Evolutionary conservation across 2,329 filamentous ascomycete genomes (phyloP), one percentile per base, ranked within the genome.

Genomic region (Alternaria sp.): DNA sequence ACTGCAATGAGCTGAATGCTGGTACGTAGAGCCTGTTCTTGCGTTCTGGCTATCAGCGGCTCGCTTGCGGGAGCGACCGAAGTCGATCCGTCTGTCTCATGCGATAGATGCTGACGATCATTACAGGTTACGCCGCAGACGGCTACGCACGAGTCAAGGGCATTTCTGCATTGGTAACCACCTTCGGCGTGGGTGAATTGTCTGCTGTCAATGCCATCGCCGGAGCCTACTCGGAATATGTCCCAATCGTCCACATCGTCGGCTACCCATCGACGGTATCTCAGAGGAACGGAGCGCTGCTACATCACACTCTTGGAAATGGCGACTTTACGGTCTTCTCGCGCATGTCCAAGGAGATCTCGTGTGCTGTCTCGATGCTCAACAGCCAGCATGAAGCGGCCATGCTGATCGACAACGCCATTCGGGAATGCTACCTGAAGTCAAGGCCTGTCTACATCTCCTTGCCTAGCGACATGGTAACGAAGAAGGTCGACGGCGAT

Each of bases 371-470:
- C 43, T 89, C 90, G 57, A 89, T 90, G 71, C 85, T 97, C 60
- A 90, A 88, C 75, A 86, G 92, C 66, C 88, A 90, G 1, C 80
- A 85, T 62, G 90, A 92, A 68, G 91, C 91, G 45, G 89, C 92
- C 10, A 83, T 84, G 13, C 87, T 93, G 73, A 94, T 97, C 70
- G 93, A 97, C 77, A 86, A 92, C 72, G 88, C 91, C 4, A 85
- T 97, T 26, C 87, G 87, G 30, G 86, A 93, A 80, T 96, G 92
- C 77, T 93, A 88, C 82, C 80, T 92, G 47, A 84, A 87, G 60
- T 92, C 90, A 64, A 87, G 91, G 19, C 93, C 93, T 3, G 91
- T 96, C 53, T 97, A 97, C 80, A 89, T 97, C 71, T 90, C 90
- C 76, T 83, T 97, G 9, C 93, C 93, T 3, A 92, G 91, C 15